A percentile compares a stretch with the other conserved stretches of the same genome.
phyloP scores from a whole-genome alignment of 805 yeast genomes.

The Yarrowia sp. region DNA sequence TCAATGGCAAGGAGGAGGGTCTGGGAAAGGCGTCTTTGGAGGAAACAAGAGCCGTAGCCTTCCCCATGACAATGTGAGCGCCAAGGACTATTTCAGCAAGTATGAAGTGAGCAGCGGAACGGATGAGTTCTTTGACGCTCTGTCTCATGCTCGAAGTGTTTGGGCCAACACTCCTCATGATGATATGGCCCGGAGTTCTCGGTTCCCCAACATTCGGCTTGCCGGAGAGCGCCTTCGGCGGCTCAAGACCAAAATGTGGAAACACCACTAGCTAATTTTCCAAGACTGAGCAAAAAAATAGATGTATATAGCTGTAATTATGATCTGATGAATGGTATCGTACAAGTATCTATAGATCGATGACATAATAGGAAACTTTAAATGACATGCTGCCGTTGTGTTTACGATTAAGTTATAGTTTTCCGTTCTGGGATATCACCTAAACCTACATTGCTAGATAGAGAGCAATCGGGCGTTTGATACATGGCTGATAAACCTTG shows the following conservation, averaged over 20 bases:
- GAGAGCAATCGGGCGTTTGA: conserved; percentile 22
- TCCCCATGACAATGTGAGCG: neutral
- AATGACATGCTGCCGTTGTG: too few species aligned
- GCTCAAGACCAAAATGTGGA: neutral
- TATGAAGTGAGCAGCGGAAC: conserved; percentile 6
- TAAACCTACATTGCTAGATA: neutral
- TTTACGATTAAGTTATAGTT: neutral
- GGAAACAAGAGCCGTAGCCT: neutral
- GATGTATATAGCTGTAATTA: conserved; percentile 3
- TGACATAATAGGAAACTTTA: neutral
- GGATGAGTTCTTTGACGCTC: conserved; percentile 12
- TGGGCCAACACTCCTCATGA: conserved; percentile 15
- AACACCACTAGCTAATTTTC: neutral
- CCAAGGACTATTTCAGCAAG: conserved; percentile 5
- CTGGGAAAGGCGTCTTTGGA: neutral
- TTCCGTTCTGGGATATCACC: neutral
- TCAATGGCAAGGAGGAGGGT: neutral
- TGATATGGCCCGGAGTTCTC: neutral
- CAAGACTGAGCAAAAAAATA: neutral
- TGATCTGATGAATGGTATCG: neutral
- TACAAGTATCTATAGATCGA: neutral
- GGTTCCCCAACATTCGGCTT: neutral
- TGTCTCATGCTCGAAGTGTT: conserved; percentile 4
- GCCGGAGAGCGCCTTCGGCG: conserved; percentile 1
- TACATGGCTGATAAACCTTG: neutral